Percentiles rank a stretch among this genome's conserved stretches.
These are phyloP conservation scores for Schoenoplectus tabernaemontani DNA, from an alignment of 202 grass and related monocot species.

Conservation along the genomic window DNA sequence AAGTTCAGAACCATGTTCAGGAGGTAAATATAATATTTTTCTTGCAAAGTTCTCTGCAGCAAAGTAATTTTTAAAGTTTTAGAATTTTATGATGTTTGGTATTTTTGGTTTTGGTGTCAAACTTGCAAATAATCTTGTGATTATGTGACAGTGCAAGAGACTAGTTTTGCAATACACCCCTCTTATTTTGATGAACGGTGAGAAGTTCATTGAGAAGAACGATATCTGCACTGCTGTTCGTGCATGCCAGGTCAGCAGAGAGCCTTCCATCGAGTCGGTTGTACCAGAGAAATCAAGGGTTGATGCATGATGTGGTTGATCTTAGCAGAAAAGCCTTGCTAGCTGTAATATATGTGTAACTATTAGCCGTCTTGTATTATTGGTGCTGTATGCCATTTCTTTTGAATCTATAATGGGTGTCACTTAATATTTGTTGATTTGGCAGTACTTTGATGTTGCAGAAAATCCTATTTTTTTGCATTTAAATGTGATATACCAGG, in stretches of 20 bases:
- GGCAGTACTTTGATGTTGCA: neutral
- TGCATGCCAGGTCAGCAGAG: slow-evolving; percentile 38
- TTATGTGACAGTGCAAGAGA: slow-evolving; percentile 64
- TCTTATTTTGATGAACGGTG: slow-evolving; percentile 68
- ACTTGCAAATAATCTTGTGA: neutral
- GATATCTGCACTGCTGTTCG: slow-evolving; percentile 52
- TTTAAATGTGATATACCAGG: neutral
- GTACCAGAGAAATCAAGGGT: neutral
- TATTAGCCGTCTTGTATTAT: slow-evolving; percentile 9
- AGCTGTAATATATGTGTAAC: slow-evolving; percentile 14
- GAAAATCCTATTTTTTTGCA: neutral
- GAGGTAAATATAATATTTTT: slow-evolving; percentile 37
- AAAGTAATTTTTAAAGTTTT: no score
- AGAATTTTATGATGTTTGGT: neutral
- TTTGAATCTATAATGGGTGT: neutral
- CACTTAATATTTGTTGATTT: neutral
- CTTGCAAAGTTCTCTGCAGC: neutral
- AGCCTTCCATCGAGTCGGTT: neutral
- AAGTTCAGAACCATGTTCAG: slow-evolving; percentile 53
- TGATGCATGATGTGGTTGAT: slow-evolving; percentile 19
- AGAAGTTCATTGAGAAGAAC: slow-evolving; percentile 70
- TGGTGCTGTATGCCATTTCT: neutral
- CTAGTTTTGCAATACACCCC: slow-evolving; percentile 75
- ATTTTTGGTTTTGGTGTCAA: neutral
- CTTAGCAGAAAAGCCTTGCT: neutral